These are phyloP conservation scores for Osmozyma mogii DNA, from an alignment of 805 yeast species.

Conservation along the genomic window DNA sequence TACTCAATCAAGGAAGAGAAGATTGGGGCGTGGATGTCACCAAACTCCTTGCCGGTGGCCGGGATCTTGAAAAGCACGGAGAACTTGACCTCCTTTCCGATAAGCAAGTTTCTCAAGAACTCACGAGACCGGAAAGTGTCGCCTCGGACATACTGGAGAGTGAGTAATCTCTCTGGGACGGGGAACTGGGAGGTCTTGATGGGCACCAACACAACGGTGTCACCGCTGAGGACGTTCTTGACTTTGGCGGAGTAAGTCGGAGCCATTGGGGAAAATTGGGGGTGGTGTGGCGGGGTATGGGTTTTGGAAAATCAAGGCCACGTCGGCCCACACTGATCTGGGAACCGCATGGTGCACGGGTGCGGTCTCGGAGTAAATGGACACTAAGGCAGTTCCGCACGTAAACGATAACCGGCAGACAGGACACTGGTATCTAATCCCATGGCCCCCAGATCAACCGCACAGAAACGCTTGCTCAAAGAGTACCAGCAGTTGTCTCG, in stretches of 20 bases:
- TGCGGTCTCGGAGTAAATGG: too few relatives aligned
- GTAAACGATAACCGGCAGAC: too few relatives aligned
- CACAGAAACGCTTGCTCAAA: conserved; percentile 78
- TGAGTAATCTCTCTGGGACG: conserved; percentile 49
- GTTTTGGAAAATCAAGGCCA: too few relatives aligned
- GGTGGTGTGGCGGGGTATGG: too few relatives aligned
- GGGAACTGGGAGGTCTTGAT: conserved; percentile 32
- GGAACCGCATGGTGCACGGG: too few relatives aligned
- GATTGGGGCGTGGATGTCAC: conserved; percentile 60
- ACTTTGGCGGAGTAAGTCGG: too few relatives aligned
- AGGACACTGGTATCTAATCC: neutral
- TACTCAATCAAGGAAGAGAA: conserved; percentile 52
- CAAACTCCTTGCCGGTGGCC: conserved; percentile 53
- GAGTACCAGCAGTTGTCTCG: conserved; percentile 80
- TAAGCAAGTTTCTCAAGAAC: conserved; percentile 47
- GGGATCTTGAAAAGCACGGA: conserved; percentile 47
- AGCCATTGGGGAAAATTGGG: too few relatives aligned
- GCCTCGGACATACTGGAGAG: conserved; percentile 59
- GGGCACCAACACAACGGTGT: conserved; percentile 57
- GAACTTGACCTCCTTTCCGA: conserved; percentile 60
- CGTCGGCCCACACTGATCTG: too few relatives aligned
- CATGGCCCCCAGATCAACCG: conserved; percentile 38
- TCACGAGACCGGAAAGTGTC: conserved; percentile 57
- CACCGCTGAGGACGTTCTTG: conserved; percentile 63
- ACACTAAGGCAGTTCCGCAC: too few relatives aligned